Evolutionary conservation across 768 basidiomycete species (phyloP).

Genomic region (Mycena leptocephala): DNA sequence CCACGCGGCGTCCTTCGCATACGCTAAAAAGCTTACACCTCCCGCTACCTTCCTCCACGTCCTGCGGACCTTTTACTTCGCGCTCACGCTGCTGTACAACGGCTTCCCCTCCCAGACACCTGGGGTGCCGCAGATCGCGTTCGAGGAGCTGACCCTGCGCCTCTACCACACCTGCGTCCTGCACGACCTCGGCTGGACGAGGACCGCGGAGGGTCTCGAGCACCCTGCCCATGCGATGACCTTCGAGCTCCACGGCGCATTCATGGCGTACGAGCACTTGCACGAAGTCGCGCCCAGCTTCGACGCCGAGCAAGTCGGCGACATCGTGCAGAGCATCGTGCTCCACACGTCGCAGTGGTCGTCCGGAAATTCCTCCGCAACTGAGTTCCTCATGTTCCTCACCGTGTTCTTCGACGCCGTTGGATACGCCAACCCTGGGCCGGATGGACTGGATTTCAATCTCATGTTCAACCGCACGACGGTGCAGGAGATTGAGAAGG

Average conservation of each 20-base stretch:
- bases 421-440: conserved; percentile 31
- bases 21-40: conserved; percentile 27
- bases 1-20: conserved; percentile 31
- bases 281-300: background rate
- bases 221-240: background rate
- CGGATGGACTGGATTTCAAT: too few species aligned
- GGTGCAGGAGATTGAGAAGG: conserved; percentile 38
- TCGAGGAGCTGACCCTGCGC: conserved; percentile 21
- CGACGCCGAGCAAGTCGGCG: background rate
- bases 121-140: conserved; percentile 31
- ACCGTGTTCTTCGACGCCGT: conserved; percentile 32
- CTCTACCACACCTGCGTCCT: conserved; percentile 2
- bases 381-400: conserved; percentile 28
- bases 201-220: background rate
- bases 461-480: conserved; percentile 28
- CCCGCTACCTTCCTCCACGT: conserved; percentile 30
- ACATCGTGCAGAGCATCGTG: background rate
- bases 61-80: conserved; percentile 32
- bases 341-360: background rate
- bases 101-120: conserved; percentile 36
- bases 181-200: background rate
- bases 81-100: conserved; percentile 30
- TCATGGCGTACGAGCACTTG: background rate
- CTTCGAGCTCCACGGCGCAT: background rate
- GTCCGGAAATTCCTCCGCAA: background rate